Conservation (phyloP, 108 stramenopile species). For the Fragilariopsis cylindrus region DNA sequence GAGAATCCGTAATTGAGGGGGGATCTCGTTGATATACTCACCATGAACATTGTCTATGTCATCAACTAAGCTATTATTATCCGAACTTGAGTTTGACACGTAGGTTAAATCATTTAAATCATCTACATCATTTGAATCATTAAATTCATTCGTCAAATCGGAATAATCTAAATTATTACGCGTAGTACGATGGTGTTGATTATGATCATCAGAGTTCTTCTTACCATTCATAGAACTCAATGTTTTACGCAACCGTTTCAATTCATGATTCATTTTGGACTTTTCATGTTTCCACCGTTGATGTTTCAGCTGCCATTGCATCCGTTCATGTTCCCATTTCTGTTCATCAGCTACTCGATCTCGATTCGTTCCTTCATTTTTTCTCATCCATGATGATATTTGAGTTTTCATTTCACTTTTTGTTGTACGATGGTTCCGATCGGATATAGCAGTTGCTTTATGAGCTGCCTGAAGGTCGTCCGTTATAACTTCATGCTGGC, state of each 20-base stretch:
- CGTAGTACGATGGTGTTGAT: neutral
- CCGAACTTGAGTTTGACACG: constrained; percentile 10
- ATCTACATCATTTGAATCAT: neutral
- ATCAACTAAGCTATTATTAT: neutral
- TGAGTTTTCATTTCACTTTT: constrained; percentile 24
- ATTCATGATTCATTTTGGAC: constrained; percentile 1
- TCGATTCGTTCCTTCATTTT: constrained; percentile 10
- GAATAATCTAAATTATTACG: neutral
- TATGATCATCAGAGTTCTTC: no score
- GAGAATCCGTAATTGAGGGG: constrained; percentile 9
- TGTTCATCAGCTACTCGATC: constrained; percentile 13
- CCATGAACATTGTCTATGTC: neutral
- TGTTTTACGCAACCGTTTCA: neutral
- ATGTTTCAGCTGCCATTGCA: constrained; percentile 4
- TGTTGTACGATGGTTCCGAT: constrained; percentile 5
- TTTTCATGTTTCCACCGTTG: constrained; percentile 16
- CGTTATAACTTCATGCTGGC: neutral
- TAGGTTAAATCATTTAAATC: constrained; percentile 3
- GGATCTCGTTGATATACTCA: neutral
- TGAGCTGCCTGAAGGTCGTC: neutral
- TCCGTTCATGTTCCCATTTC: constrained; percentile 12
- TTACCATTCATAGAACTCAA: neutral
- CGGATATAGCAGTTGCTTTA: neutral
- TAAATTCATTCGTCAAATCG: neutral
- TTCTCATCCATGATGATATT: constrained; percentile 20